These are phyloP conservation scores for Rhodotorula sp. DNA, from an alignment of 1,284 basidiomycete genomes.

Conservation along the genomic window DNA sequence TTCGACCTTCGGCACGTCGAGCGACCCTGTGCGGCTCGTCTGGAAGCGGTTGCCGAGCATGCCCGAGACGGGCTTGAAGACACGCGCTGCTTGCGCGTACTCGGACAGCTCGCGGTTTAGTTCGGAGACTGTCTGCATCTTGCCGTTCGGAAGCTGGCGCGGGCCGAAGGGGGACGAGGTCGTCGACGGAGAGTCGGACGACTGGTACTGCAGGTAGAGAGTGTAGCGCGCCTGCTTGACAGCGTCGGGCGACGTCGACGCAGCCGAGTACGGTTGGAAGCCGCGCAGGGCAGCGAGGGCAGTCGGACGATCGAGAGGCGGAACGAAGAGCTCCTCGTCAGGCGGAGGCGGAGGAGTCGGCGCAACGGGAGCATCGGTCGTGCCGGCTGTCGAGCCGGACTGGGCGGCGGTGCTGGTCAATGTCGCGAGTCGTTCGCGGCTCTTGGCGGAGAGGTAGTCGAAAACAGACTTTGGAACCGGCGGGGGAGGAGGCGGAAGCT, in stretches of 20 bases:
- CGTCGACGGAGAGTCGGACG: conserved; percentile 45
- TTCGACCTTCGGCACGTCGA: conserved; percentile 50
- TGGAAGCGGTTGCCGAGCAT: conserved; percentile 94
- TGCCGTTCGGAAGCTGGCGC: conserved; percentile 25
- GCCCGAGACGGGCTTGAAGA: conserved; percentile 88
- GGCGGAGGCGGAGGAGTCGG: conserved; percentile 26
- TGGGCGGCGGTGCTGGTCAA: conserved; percentile 52
- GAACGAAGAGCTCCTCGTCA: conserved; percentile 57
- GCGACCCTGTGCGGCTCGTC: conserved; percentile 60
- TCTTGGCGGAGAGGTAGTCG: conserved; percentile 88
- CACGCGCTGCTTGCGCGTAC: conserved; percentile 79
- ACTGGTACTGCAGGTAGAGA: conserved; percentile 75
- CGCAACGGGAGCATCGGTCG: not conserved
- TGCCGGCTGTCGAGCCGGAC: not conserved
- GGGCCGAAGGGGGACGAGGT: conserved; percentile 39
- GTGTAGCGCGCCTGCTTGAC: conserved; percentile 81
- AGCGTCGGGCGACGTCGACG: conserved; percentile 40
- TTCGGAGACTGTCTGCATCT: conserved; percentile 61
- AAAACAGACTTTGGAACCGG: conserved; percentile 67
- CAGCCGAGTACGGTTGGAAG: conserved; percentile 75
- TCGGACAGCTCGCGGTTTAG: conserved; percentile 81
- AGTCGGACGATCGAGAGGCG: conserved; percentile 69
- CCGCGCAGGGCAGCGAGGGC: conserved; percentile 84
- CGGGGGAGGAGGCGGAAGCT: conserved; percentile 59
- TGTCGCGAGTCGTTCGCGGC: conserved; percentile 76